Base-by-base conservation (phyloP, 371 early-diverging fungal species). In the Mortierella sp. region DNA sequence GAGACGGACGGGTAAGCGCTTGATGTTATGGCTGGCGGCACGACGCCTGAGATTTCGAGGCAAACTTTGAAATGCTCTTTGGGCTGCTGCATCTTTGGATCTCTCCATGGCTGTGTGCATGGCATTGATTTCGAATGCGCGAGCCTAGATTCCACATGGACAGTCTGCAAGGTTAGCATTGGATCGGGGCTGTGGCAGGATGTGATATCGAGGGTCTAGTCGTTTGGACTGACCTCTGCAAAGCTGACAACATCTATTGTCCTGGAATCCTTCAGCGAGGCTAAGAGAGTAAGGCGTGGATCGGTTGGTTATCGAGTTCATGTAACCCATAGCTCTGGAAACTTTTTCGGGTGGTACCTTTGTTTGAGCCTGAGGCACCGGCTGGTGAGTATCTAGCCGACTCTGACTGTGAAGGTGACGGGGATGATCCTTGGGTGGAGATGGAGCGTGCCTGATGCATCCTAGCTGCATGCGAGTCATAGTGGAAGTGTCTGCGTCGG, bases 1-100 rank as follows among this genome's bases (percentile, higher is more conserved):
- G 47, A 95, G 78, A 40, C 91, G 82, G 31, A 83, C 82, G 7
- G 97, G 97, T 6, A 97, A 68, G 46, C 96, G 84, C 61, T 94
- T 94, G 39, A 91, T 82, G 78, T 97, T 96, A 73, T 95, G 94
- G 63, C 94, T 93, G 17, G 97, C 97, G 9, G 96, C 92, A 50
- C 97, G 84, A 21, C 97, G 88, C 47, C 97, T 85, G 73, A 97
- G 89, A 59, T 94, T 92, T 37, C 95, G 85, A 16, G 96, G 94
- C 14, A 96, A 83, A 31, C 90, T 92, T 79, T 95, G 97, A 70
- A 94, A 94, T 0, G 92, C 94, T 3, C 93, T 86, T 55, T 86
- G 59, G 29, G 55, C 28, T 34, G 67, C 57, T n/a, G 58, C 55
- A 19, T 71, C 66, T 59, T 63, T 63, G 21, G 74, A 65, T 12